Base-by-base conservation (phyloP, 129 eudicot genomes). In the Artemisia annua region DNA sequence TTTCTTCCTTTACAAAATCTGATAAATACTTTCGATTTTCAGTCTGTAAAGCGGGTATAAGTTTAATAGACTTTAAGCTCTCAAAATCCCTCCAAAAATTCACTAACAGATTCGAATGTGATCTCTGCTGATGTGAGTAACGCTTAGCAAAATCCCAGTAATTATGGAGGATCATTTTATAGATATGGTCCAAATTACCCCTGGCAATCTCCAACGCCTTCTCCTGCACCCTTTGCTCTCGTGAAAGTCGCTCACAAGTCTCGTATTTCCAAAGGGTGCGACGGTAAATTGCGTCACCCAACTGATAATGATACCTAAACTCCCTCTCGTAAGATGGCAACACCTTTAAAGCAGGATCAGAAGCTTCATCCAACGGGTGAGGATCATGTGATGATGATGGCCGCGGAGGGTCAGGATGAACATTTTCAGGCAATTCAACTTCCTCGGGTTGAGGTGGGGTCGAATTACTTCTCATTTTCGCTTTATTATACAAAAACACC, bases 181-280 rank as follows among this genome's bases (percentile, higher is more conserved):
- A 94, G 66, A 82, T 86, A 81, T 86, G 88, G 70, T 88, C 99
- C 72, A 94, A 69, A 80, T 79, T 94, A 65, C 93, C 89, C 83
- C 91, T 66, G 61, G 99, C 99, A 70, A 94, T 94, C 80, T 88
- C 99, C 78, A 94, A 81, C 4, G 97, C 98, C 82, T 83, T 88
- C 78, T 90, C 99, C 78, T 94, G 99, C 68, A 94, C 96, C 78
- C 84, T 90, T 65, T 81, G 91, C 81, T 94, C 93, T 69, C 80
- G 72, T 63, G 83, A 75, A 48, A 90, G 81, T 78, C 87, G 84
- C 81, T 88, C 84, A 73, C 96, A 90, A 5, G 44, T 68, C 54
- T 86, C 99, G 50, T 85, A 65, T 71, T 71, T 94, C 74, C 72
- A 49, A 58, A 74, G 59, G 59, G 96, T 84, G 11, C 91, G 85